Conservation (phyloP, 208 protist species). For the Leishmania martiniquensis region DNA sequence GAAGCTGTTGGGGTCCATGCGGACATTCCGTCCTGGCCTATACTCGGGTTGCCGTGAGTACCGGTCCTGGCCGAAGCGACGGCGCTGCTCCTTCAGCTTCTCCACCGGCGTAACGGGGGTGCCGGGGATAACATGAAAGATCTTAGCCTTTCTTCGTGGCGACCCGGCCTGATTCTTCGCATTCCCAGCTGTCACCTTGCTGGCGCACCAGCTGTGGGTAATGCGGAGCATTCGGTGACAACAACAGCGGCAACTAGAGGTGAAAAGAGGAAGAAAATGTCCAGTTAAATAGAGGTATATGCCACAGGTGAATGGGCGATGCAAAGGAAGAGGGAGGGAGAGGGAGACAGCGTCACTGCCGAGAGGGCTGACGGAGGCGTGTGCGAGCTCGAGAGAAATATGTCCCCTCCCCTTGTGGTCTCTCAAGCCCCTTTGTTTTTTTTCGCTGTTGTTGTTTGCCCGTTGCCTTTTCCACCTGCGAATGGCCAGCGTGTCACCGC, state of each 20-base stretch:
- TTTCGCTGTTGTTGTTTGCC: neutral
- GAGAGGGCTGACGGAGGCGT: neutral
- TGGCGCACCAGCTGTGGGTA: slow-evolving; percentile 35
- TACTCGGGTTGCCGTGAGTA: slow-evolving; percentile 80
- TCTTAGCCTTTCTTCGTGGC: slow-evolving; percentile 59
- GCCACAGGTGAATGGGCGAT: neutral
- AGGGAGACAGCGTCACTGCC: neutral
- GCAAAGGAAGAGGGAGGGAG: neutral
- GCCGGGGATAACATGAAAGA: slow-evolving; percentile 78
- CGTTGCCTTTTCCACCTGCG: too few species aligned
- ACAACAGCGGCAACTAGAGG: neutral
- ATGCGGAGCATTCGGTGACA: slow-evolving; percentile 53
- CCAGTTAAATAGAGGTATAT: too few species aligned
- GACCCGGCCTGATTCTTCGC: slow-evolving; percentile 80
- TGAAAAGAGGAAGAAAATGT: neutral
- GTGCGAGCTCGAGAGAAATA: slow-evolving; percentile 7
- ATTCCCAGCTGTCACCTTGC: slow-evolving; percentile 84
- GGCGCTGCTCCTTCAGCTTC: slow-evolving; percentile 82
- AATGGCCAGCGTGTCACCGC: neutral
- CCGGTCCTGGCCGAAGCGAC: slow-evolving; percentile 76
- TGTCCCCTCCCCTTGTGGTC: neutral
- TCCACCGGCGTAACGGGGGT: slow-evolving; percentile 79
- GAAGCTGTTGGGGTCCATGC: slow-evolving; percentile 83
- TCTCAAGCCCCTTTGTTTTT: neutral
- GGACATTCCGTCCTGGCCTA: slow-evolving; percentile 70